Conservation (phyloP, 805 yeast species). For the Myxozyma udenii region DNA sequence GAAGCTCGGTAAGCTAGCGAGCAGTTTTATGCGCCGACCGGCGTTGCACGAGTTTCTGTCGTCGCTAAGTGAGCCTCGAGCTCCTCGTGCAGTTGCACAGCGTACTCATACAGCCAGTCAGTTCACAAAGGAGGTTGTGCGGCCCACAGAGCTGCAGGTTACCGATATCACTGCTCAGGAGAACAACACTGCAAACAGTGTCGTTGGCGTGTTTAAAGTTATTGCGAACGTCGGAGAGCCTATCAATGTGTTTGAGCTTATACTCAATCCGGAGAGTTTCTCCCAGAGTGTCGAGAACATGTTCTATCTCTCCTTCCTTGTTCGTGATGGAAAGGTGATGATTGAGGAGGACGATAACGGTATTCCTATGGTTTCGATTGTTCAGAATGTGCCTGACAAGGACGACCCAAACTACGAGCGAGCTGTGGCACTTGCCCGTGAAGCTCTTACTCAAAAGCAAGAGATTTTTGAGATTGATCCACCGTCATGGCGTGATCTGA, state of each 20-base stretch:
- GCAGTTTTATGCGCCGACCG: conserved; percentile 9
- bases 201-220: conserved; percentile 12
- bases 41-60: conserved; percentile 21
- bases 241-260: conserved; percentile 60
- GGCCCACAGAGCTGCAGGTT: conserved; percentile 9
- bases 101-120: conserved; percentile 5
- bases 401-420: conserved; percentile 4
- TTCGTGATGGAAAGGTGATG: conserved; percentile 64
- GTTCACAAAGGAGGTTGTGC: conserved; percentile 5
- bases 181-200: conserved; percentile 17
- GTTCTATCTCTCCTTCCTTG: conserved; percentile 75
- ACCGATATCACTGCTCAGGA: conserved; percentile 12
- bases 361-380: conserved; percentile 30
- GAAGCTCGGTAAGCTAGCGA: conserved; percentile 17
- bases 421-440: conserved; percentile 5
- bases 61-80: conserved; percentile 4
- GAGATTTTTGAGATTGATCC: conserved; percentile 70
- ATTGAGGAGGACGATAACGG: conserved; percentile 47
- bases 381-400: conserved; percentile 4
- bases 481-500: conserved; percentile 59
- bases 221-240: conserved; percentile 30
- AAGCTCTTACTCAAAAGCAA: conserved; percentile 44
- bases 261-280: conserved; percentile 73
- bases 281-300: conserved; percentile 79
- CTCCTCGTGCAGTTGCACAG: conserved; percentile 2